Evolutionary conservation across 2,329 filamentous ascomycete genomes (phyloP), one percentile per base, ranked within the genome.

Genomic region (Colletotrichum karsti): DNA sequence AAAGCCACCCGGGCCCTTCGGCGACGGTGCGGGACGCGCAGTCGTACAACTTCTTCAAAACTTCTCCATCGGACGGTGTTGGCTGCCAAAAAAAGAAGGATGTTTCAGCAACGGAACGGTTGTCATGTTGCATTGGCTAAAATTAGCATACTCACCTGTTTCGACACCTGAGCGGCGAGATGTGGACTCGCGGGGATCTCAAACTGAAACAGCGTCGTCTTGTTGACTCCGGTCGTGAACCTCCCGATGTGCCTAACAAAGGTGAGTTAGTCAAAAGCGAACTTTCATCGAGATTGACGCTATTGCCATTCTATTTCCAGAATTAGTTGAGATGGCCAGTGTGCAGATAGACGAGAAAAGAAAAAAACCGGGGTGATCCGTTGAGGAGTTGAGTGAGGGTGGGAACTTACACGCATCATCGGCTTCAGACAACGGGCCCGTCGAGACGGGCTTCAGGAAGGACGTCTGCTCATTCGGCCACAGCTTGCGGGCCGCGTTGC

Each of bases 401-500:
- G n/a, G 7, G 15, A 57, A 56, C 66, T 2, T 74, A 84, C 83
- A 93, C 91, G 83, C 78, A 76, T 92, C 88, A 79, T 96, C 93
- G 15, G 91, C 90, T 62, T 95, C 92, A 26, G 88, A 80, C 9
- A 81, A 75, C 7, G 91, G 85, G 1, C 93, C 94, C 0, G 93
- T 96, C 2, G 93, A 95, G 2, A 97, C 90, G 0, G 93, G 93
- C 77, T 97, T 97, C 61, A 97, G 76, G 77, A 93, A 97, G 10
- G 86, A 84, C 1, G 90, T 85, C 20, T 80, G 79, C 50, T 86
- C 84, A 20, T 80, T 74, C 7, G 78, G 77, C 70, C 83, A 82
- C 41, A 80, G 79, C 26, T 80, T 82, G 39, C 80, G 81, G 4
- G 90, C 85, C 8, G 91, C 87, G 69, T 88, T 90, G 77, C 89